These are phyloP conservation scores for Gelatoporia subvermispora DNA, from an alignment of 768 basidiomycete species.

Conservation along the genomic window DNA sequence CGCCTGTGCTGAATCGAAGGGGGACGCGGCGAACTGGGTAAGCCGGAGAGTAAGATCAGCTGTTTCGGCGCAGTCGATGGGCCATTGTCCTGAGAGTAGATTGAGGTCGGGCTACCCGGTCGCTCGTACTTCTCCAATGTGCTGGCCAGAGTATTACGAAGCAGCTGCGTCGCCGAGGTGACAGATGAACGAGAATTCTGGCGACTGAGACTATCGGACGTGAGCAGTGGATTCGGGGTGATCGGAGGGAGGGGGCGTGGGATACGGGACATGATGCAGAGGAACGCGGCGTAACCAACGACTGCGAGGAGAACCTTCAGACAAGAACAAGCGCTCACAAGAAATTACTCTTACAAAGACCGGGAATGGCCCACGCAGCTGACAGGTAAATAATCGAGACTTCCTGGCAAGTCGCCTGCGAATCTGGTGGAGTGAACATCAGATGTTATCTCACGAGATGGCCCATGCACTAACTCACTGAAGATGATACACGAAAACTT, in stretches of 20 bases:
- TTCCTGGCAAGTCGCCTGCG: conserved; percentile 15
- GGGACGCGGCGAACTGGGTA: not conserved
- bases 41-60: not conserved
- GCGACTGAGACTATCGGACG: conserved; percentile 3
- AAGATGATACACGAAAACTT: conserved; percentile 20
- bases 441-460: not conserved
- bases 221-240: conserved; percentile 16
- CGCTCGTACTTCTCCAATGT: not conserved
- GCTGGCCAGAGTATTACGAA: not conserved
- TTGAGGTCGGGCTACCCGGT: conserved; percentile 4
- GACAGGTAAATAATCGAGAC: conserved; percentile 12
- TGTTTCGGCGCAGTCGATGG: not conserved
- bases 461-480: conserved; percentile 8
- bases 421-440: conserved; percentile 6
- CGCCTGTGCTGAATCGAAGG: not conserved
- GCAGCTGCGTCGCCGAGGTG: conserved; percentile 11
- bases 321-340: not conserved
- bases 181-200: conserved; percentile 8
- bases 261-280: conserved; percentile 20
- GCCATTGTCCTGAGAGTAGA: conserved; percentile 1
- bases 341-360: conserved; percentile 15
- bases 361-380: conserved; percentile 15
- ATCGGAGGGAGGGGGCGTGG: conserved; percentile 16
- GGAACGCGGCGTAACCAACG: conserved; percentile 16
- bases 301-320: conserved; percentile 7